phyloP scores from a whole-genome alignment of 2,329 filamentous ascomycete species.

The Zymoseptoria ardabiliae region DNA sequence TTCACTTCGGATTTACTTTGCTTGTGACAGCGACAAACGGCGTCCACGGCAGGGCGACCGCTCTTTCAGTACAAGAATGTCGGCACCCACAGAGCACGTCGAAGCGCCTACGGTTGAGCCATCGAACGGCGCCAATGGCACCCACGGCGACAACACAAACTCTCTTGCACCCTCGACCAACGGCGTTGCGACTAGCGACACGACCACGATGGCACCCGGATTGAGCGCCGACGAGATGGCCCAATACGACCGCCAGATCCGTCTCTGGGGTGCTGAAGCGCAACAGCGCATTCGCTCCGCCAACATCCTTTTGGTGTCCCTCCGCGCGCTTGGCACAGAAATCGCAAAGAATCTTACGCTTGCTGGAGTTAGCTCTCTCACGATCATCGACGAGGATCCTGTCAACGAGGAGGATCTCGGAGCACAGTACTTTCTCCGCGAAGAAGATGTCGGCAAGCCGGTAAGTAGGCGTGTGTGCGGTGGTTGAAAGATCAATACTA shows the following conservation, averaged over 20 bases:
- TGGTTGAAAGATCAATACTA: slow-evolving; percentile 9
- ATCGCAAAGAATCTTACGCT: slow-evolving; percentile 96
- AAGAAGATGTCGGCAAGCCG: slow-evolving; percentile 67
- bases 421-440: slow-evolving; percentile 62
- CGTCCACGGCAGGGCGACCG: neutral
- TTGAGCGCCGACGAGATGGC: slow-evolving; percentile 75
- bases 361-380: slow-evolving; percentile 83
- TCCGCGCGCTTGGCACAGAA: slow-evolving; percentile 84
- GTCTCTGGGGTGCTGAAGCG: slow-evolving; percentile 92
- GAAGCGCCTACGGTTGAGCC: slow-evolving; percentile 1
- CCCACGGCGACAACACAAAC: slow-evolving; percentile 9
- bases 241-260: slow-evolving; percentile 93
- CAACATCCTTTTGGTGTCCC: slow-evolving; percentile 80
- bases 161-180: slow-evolving; percentile 7
- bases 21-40: neutral
- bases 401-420: slow-evolving; percentile 74
- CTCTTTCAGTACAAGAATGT: neutral
- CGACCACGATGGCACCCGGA: slow-evolving; percentile 20
- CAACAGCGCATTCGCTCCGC: slow-evolving; percentile 83
- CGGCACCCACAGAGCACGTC: slow-evolving; percentile 1
- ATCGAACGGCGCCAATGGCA: slow-evolving; percentile 4
- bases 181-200: slow-evolving; percentile 11
- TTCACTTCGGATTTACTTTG: neutral
- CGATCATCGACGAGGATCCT: slow-evolving; percentile 69
- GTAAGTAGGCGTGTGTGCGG: slow-evolving; percentile 32